Conservation (phyloP, 2,329 filamentous ascomycete species). For the Trichoderma sp. region DNA sequence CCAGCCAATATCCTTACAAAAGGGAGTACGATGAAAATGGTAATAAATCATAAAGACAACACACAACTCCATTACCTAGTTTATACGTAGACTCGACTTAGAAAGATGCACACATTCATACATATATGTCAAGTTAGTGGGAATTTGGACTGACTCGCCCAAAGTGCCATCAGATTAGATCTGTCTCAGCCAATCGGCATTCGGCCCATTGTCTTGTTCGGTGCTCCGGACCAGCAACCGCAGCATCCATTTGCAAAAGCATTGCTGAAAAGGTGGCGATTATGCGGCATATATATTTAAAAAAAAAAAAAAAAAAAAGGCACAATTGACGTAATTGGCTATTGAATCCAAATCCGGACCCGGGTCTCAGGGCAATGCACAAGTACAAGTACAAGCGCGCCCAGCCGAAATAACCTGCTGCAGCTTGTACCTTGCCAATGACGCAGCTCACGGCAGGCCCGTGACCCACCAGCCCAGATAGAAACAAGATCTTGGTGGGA, state of each 20-base stretch:
- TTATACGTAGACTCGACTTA: too few relatives aligned
- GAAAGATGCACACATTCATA: too few relatives aligned
- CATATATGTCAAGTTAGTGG: too few relatives aligned
- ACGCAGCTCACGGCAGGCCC: neutral
- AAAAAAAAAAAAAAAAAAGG: neutral
- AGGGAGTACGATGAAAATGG: too few relatives aligned
- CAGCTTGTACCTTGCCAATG: neutral
- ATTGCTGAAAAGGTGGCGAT: neutral
- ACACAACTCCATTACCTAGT: too few relatives aligned
- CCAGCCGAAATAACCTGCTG: neutral
- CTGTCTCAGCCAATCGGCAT: neutral
- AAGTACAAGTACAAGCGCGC: neutral
- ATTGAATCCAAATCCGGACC: neutral
- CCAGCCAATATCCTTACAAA: too few relatives aligned
- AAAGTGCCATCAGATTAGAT: neutral
- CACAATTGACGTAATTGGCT: neutral
- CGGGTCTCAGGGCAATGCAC: neutral
- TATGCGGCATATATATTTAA: neutral
- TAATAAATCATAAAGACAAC: too few relatives aligned
- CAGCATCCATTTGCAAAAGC: neutral
- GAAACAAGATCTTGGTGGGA: neutral
- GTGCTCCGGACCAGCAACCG: neutral
- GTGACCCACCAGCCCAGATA: neutral
- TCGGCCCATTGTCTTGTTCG: neutral
- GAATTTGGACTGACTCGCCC: neutral